Percentiles rank a stretch among this genome's conserved stretches.
Evolutionary conservation across 2,329 filamentous ascomycete genomes (phyloP).

Genomic region (Neophaeococcomyces aloes): DNA sequence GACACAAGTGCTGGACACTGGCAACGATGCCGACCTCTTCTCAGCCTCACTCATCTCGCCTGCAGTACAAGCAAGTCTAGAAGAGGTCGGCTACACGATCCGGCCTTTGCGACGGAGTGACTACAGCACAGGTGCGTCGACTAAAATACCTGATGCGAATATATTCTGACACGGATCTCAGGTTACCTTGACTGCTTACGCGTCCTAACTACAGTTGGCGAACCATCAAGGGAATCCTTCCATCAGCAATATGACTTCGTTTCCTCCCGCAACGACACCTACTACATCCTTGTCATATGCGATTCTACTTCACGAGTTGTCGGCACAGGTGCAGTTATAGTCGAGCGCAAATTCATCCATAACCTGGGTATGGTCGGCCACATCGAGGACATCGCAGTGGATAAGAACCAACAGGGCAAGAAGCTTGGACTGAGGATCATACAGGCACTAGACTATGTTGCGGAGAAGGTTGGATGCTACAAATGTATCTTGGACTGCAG

Average conservation of each 20-base stretch:
- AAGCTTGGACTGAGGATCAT: constrained; percentile 88
- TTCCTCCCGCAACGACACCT: constrained; percentile 59
- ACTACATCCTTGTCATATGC: constrained; percentile 79
- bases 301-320: constrained; percentile 63
- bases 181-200: constrained; percentile 83
- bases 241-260: constrained; percentile 75
- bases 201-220: constrained; percentile 85
- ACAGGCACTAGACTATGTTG: constrained; percentile 81
- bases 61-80: constrained; percentile 59
- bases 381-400: constrained; percentile 95
- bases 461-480: constrained; percentile 83
- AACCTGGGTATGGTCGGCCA: constrained; percentile 62
- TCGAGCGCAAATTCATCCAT: constrained; percentile 68
- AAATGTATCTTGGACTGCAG: constrained; percentile 96
- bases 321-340: constrained; percentile 80
- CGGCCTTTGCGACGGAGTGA: constrained; percentile 70
- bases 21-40: constrained; percentile 55
- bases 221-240: constrained; percentile 66
- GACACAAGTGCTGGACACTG: not conserved
- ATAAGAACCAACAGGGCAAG: constrained; percentile 93
- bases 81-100: constrained; percentile 63
- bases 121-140: constrained; percentile 48
- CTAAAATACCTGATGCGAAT: not conserved
- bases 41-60: constrained; percentile 65
- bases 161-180: no score